phyloP scores from a whole-genome alignment of 2,329 filamentous ascomycete species.

The Colletotrichum sp. region DNA sequence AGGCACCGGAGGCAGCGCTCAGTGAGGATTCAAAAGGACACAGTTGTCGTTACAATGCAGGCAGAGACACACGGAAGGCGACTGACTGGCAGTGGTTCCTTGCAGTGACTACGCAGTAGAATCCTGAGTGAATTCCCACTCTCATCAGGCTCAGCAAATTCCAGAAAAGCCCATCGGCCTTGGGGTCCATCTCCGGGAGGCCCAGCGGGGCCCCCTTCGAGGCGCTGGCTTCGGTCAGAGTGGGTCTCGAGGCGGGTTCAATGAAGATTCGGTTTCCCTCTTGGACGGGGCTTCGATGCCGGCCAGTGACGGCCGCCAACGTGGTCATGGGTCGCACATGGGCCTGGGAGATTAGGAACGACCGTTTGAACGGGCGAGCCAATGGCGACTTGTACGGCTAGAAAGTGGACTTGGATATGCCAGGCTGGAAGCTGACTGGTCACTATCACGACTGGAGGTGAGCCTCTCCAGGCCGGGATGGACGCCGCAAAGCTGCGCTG shows the following conservation, averaged over 20 bases:
- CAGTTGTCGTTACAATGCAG: not conserved
- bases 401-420: not conserved
- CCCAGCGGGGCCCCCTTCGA: not conserved
- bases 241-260: not conserved
- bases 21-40: constrained; percentile 3
- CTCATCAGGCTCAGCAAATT: not conserved
- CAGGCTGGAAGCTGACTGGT: not conserved
- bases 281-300: not conserved
- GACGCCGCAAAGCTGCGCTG: constrained; percentile 17
- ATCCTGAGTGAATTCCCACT: not conserved
- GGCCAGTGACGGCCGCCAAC: constrained; percentile 21
- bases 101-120: not conserved
- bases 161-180: not conserved
- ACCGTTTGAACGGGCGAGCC: constrained; percentile 19
- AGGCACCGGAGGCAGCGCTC: not conserved
- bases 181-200: not conserved
- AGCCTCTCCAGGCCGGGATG: not conserved
- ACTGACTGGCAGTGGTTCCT: not conserved
- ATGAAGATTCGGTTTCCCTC: constrained; percentile 8
- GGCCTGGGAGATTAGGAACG: constrained; percentile 20
- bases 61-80: not conserved
- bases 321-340: constrained; percentile 22
- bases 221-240: constrained; percentile 1
- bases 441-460: not conserved
- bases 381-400: not conserved